A percentile compares a stretch with the other conserved stretches of the same genome.
Evolutionary conservation across 2,329 filamentous ascomycete genomes (phyloP).

Genomic region (Aspergillus ustus): DNA sequence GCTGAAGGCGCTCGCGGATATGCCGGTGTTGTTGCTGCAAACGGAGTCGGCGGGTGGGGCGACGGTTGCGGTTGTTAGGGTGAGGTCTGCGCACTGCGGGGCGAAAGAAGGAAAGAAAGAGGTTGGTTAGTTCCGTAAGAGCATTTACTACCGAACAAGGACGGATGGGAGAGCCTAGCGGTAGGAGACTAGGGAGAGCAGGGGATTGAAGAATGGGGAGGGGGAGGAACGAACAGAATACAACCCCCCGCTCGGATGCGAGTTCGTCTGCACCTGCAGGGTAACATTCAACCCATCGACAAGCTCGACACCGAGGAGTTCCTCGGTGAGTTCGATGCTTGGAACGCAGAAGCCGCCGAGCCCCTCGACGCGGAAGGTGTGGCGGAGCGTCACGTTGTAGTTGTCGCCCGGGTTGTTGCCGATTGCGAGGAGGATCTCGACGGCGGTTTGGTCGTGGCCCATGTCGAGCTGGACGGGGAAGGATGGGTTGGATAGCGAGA

Average conservation of each 20-base stretch:
- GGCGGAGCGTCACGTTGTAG: conserved; percentile 72
- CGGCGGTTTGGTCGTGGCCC: conserved; percentile 56
- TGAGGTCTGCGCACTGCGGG: conserved; percentile 72
- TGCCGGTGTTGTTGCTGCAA: conserved; percentile 64
- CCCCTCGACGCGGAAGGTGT: conserved; percentile 63
- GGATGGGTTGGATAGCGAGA: conserved; percentile 53
- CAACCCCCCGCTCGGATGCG: conserved; percentile 62
- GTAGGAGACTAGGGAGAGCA: background rate
- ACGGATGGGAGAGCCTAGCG: background rate
- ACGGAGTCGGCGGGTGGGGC: conserved; percentile 42
- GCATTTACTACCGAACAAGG: background rate
- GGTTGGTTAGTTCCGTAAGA: background rate
- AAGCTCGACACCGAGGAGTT: conserved; percentile 49
- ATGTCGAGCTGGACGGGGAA: conserved; percentile 58
- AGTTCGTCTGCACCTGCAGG: conserved; percentile 71
- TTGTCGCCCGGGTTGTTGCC: conserved; percentile 59
- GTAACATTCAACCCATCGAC: conserved; percentile 66
- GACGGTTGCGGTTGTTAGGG: conserved; percentile 60
- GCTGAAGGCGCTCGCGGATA: conserved; percentile 53
- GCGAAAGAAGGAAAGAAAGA: conserved; percentile 8
- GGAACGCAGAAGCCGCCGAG: conserved; percentile 70
- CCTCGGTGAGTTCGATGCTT: conserved; percentile 49
- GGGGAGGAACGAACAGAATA: conserved; percentile 61
- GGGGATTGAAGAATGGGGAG: background rate
- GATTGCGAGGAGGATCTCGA: conserved; percentile 59